These are phyloP conservation scores for Hymenoscyphus occultus DNA, from an alignment of 2,329 filamentous ascomycete genomes.

Conservation along the genomic window DNA sequence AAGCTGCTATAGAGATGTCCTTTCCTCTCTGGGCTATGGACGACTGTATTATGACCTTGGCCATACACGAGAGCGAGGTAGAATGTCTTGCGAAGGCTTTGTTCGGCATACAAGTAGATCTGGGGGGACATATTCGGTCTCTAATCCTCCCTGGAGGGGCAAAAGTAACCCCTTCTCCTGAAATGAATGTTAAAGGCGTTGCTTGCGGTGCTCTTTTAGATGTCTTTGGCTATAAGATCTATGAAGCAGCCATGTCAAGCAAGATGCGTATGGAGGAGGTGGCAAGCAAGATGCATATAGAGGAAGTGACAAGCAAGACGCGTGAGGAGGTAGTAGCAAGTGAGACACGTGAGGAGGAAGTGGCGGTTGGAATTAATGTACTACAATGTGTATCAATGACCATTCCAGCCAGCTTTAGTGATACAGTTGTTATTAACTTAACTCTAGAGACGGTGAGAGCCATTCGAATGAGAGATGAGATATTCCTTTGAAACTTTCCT, in stretches of 20 bases:
- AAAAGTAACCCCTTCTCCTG: slow-evolving; percentile 8
- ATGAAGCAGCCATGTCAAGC: slow-evolving; percentile 7
- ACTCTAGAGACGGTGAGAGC: slow-evolving; percentile 5
- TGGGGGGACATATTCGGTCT: slow-evolving; percentile 2
- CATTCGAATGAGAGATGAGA: slow-evolving; percentile 10
- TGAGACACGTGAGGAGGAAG: slow-evolving; percentile 12
- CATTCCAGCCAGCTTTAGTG: slow-evolving; percentile 7
- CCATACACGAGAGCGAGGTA: slow-evolving; percentile 13
- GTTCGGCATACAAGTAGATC: slow-evolving; percentile 3
- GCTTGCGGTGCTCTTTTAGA: slow-evolving; percentile 3
- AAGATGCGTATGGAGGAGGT: too few relatives aligned
- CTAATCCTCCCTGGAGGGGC: slow-evolving; percentile 10
- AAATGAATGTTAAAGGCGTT: slow-evolving; percentile 17
- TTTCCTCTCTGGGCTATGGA: slow-evolving; percentile 9
- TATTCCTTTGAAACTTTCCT: slow-evolving; percentile 9
- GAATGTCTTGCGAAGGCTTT: slow-evolving; percentile 16
- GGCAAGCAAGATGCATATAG: too few relatives aligned
- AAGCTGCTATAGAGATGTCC: slow-evolving; percentile 11
- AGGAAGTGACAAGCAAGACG: too few relatives aligned
- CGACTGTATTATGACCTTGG: slow-evolving; percentile 17
- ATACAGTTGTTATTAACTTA: slow-evolving; percentile 12
- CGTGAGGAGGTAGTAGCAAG: too few relatives aligned
- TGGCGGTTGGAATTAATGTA: slow-evolving; percentile 7
- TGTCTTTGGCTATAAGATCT: slow-evolving; percentile 15
- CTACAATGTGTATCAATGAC: slow-evolving; percentile 14